These are phyloP conservation scores for Kodamaea kaohsiungensis DNA, from an alignment of 805 yeast genomes.

Conservation along the genomic window DNA sequence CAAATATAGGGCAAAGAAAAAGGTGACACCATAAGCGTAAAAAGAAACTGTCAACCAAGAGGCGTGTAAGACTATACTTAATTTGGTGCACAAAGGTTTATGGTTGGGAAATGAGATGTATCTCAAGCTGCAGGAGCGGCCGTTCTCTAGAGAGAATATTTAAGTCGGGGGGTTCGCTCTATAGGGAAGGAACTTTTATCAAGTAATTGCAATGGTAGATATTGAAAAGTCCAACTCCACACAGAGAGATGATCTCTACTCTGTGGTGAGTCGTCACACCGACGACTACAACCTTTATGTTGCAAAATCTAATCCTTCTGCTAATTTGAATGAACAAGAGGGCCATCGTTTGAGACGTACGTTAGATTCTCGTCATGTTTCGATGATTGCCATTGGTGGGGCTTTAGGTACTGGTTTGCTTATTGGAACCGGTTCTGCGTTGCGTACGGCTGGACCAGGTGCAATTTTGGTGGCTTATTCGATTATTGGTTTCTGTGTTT, in stretches of 20 bases:
- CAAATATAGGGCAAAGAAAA: neutral
- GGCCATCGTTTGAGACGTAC: slow-evolving; percentile 23
- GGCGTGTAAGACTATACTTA: neutral
- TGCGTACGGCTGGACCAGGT: slow-evolving; percentile 71
- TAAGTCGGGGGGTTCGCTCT: neutral
- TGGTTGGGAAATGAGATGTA: neutral
- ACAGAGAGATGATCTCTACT: slow-evolving; percentile 22
- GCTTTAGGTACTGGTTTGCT: slow-evolving; percentile 80
- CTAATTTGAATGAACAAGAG: slow-evolving; percentile 30
- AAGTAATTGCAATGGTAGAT: slow-evolving; percentile 7
- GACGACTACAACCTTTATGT: slow-evolving; percentile 50
- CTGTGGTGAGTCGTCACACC: slow-evolving; percentile 43
- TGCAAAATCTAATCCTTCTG: slow-evolving; percentile 43
- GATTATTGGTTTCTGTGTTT: slow-evolving; percentile 70
- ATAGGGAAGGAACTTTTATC: neutral
- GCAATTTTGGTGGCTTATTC: slow-evolving; percentile 64
- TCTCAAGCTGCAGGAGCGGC: neutral
- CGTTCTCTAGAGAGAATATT: neutral
- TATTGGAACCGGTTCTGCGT: slow-evolving; percentile 73
- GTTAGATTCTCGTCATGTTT: slow-evolving; percentile 58
- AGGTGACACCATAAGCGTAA: neutral
- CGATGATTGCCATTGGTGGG: slow-evolving; percentile 82
- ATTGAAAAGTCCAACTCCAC: slow-evolving; percentile 17
- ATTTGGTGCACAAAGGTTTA: slow-evolving; percentile 1
- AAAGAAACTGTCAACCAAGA: slow-evolving; percentile 1